Percentiles rank a stretch among this genome's conserved stretches.
Conservation (phyloP, 2,329 filamentous ascomycete species). For the Colletotrichum tropicicola region DNA sequence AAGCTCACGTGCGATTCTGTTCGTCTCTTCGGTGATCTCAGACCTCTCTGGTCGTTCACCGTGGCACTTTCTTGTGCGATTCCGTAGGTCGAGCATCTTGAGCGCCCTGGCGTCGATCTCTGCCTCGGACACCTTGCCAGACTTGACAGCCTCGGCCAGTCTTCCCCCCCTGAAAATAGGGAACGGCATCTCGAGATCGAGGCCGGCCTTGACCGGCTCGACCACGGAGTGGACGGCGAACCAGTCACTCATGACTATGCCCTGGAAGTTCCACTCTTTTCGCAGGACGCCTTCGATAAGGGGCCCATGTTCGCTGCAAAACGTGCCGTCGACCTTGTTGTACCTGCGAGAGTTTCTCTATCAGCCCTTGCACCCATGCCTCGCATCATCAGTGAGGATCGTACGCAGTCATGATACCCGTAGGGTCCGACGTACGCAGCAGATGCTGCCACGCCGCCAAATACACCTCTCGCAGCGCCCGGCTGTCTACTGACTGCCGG, state of each 20-base stretch:
- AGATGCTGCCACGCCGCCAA: constrained; percentile 33
- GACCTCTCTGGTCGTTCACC: constrained; percentile 23
- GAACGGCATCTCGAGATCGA: constrained; percentile 45
- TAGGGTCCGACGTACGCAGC: constrained; percentile 25
- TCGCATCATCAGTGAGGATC: not conserved
- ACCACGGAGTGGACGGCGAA: constrained; percentile 42
- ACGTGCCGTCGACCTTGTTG: constrained; percentile 38
- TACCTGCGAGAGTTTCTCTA: too few species aligned
- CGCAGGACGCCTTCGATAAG: constrained; percentile 37
- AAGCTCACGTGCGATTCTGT: constrained; percentile 28
- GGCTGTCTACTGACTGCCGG: constrained; percentile 1
- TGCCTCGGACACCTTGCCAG: constrained; percentile 20
- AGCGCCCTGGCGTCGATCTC: constrained; percentile 28
- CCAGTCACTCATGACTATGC: constrained; percentile 46
- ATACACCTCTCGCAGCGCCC: constrained; percentile 32
- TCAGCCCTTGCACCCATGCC: too few species aligned
- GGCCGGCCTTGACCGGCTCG: constrained; percentile 39
- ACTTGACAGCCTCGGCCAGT: constrained; percentile 30
- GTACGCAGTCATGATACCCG: constrained; percentile 32
- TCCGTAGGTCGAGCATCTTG: constrained; percentile 29
- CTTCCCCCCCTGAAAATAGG: constrained; percentile 31
- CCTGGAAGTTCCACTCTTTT: constrained; percentile 44
- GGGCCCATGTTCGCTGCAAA: constrained; percentile 33
- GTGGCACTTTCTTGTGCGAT: constrained; percentile 14
- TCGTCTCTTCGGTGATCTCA: constrained; percentile 26